Conservation (phyloP, 306 rosid species). For the Prunus armeniaca region DNA sequence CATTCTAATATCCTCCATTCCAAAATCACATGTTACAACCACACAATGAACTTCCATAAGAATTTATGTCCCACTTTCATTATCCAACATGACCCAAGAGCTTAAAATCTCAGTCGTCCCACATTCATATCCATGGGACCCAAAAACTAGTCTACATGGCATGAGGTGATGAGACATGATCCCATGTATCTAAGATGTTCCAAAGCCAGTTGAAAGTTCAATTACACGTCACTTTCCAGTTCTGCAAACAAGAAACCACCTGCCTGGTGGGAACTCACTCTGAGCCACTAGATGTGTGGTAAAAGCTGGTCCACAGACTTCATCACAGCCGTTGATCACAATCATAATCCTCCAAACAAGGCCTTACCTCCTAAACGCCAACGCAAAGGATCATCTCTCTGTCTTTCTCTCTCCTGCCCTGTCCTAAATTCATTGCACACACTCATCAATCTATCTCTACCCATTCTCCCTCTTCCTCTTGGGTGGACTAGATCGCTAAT, state of each 20-base stretch:
- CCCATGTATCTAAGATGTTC: not conserved
- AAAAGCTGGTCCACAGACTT: not conserved
- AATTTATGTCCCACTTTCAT: too few relatives aligned
- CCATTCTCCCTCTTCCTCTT: constrained; percentile 4
- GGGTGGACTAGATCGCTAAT: constrained; percentile 33
- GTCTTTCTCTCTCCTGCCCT: not conserved
- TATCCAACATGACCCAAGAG: too few relatives aligned
- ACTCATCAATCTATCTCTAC: constrained; percentile 3
- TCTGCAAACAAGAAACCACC: not conserved
- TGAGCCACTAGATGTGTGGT: not conserved
- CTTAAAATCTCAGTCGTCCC: too few relatives aligned
- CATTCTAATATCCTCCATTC: too few relatives aligned
- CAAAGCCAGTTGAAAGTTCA: not conserved
- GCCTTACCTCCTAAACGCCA: not conserved
- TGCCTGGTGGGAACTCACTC: constrained; percentile 1
- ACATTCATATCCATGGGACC: too few relatives aligned
- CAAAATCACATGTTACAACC: too few relatives aligned
- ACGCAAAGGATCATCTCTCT: constrained; percentile 1
- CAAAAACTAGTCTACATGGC: too few relatives aligned
- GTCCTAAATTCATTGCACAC: constrained; percentile 6
- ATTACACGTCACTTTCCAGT: not conserved
- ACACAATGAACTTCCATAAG: too few relatives aligned
- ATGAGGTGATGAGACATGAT: not conserved
- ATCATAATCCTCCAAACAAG: not conserved
- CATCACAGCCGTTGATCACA: constrained; percentile 16